Base-by-base conservation (phyloP, 345 rosid genomes). In the Populus simonii region DNA sequence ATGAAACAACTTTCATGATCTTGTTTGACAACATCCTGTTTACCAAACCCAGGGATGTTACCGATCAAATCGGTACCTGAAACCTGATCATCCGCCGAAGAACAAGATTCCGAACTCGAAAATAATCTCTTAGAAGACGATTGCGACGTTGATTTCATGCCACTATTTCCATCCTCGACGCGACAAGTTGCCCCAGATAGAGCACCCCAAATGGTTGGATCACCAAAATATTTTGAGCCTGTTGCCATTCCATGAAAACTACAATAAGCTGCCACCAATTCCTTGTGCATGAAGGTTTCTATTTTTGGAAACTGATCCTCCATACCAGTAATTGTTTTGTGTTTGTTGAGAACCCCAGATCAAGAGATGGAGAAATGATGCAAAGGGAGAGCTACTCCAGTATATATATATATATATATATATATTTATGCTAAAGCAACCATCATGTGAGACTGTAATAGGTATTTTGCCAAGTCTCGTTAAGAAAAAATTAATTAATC, bases 281-380 rank as follows among this genome's bases (percentile, higher is more conserved):
- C 87, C 87, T 84, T 88, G 80, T 76, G 78, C 80, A 86, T 72
- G 75, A 86, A 87, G 83, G 78, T 84, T 83, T 87, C 91, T 78
- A 83, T 80, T 88, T 87, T 85, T 6, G 89, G 90, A 86, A 88
- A 78, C 80, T 86, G 87, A 71, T 84, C 84, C 68, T 84, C 91
- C 89, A 86, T 83, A 61, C 68, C 27, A 7, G 10, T 33, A n/a
- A 45, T 53, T 72, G 36, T 74, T 82, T 63, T 70, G 51, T 61
- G 73, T 33, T 63, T n/a, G 67, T 75, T 81, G 65, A 62, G 80
- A 65, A 68, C 31, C 25, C 16, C 57, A 25, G 36, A 33, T 33
- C 36, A 72, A 45, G 77, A 76, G 72, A 74, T 78, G 78, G 70
- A 59, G 27, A 62, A 84, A 86, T 76, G 85, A 86, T 80, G 85